Base-by-base conservation (phyloP, 495 filamentous ascomycete species). In the Glonium stellatum region DNA sequence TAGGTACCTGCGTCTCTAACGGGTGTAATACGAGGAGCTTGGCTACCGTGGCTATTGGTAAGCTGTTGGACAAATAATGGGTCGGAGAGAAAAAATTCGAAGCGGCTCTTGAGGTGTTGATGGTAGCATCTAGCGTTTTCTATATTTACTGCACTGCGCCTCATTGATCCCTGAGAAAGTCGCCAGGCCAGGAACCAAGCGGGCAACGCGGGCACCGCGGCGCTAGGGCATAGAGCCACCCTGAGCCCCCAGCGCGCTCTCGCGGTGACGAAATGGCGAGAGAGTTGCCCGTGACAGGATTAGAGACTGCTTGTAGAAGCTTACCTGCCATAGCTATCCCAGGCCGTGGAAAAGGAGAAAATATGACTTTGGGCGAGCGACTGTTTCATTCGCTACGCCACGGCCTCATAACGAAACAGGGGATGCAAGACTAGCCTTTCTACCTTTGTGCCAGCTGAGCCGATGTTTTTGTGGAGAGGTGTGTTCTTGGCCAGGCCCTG, bases 401-500 rank as follows among this genome's bases (percentile, higher is more conserved):
- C 48, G 18, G 21, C 18, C 21, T 51, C 18, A 15, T 21, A 25
- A 9, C 48, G 48, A 23, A 51, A 31, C 48, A 51, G 48, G 48
- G 48, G 48, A 25, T 9, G 48, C 19, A 22, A 51, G 23, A 11
- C 48, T 27, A 31, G 27, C 27, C 27, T 31, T 31, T 31, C 27
- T 31, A 6, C 27, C 27, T 6, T 31, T 31, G 3, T 31, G 27
- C 19, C 13, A 51, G 48, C 48, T 25, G 48, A 51, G 25, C 25
- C 23, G 19, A 8, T 9, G 21, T 27, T 51, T 51, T 31, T 51
- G 47, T 51, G 48, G 15, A 25, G 48, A 22, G 61, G 53, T 53
- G 36, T 35, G 42, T 13, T 21, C 64, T 67, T 67, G 60, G 56
- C 63, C 47, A 63, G 60, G 56, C 63, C 47, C 27, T 46, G 53